Evolutionary conservation across 495 filamentous ascomycete genomes (phyloP).

Genomic region (Lasiosphaeria miniovina): DNA sequence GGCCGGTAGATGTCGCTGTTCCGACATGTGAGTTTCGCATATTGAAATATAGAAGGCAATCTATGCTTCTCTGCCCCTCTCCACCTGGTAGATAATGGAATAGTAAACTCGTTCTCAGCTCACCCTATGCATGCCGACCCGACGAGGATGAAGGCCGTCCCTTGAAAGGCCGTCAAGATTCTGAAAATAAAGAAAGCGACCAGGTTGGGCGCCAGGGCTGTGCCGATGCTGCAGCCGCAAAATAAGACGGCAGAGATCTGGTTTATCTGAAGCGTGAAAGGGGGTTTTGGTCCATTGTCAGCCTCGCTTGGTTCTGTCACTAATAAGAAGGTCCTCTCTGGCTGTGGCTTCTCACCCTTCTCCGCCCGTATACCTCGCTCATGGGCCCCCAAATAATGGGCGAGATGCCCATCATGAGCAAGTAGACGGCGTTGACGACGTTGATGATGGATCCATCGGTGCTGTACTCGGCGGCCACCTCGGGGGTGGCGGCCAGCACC

Average conservation of each 20-base stretch:
- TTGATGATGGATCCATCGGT: constrained; percentile 66
- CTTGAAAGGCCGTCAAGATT: constrained; percentile 66
- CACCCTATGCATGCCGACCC: constrained; percentile 59
- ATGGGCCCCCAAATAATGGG: constrained; percentile 67
- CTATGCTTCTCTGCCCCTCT: not conserved
- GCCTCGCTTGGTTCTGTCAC: not conserved
- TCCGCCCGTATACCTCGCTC: constrained; percentile 63
- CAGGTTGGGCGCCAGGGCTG: constrained; percentile 64
- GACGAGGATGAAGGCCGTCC: constrained; percentile 65
- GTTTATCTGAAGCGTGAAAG: constrained; percentile 36
- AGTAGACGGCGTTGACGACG: constrained; percentile 65
- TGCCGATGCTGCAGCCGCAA: constrained; percentile 61
- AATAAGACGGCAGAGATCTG: constrained; percentile 57
- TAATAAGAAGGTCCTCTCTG: constrained; percentile 18
- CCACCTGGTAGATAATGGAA: not conserved
- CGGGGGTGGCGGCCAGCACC: constrained; percentile 66
- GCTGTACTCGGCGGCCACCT: constrained; percentile 59
- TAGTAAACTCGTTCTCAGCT: not conserved
- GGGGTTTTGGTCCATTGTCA: not conserved
- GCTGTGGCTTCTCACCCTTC: constrained; percentile 39
- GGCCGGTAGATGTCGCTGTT: constrained; percentile 60
- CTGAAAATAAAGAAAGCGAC: constrained; percentile 68
- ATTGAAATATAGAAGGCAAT: not conserved
- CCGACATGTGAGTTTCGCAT: not conserved
- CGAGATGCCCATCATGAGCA: constrained; percentile 67